These are phyloP conservation scores for Rutstroemia sydowiana DNA, from an alignment of 2,329 filamentous ascomycete species.

Conservation along the genomic window DNA sequence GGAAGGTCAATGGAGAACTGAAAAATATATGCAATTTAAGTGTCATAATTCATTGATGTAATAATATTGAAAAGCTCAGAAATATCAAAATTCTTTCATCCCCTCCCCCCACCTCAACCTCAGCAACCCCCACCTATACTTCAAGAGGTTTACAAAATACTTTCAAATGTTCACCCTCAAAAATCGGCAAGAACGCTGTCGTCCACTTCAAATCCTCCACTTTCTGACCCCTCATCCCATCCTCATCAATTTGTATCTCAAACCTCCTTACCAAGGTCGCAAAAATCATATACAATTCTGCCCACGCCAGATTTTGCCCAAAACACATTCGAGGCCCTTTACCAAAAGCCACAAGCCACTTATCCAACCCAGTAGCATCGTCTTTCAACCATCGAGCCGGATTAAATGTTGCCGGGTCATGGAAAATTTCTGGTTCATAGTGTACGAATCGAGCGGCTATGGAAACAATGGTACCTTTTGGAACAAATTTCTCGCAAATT, in stretches of 20 bases:
- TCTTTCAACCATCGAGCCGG: conserved; percentile 19
- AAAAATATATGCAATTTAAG: too few species aligned
- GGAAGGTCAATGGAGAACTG: too few species aligned
- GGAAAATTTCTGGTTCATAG: conserved; percentile 20
- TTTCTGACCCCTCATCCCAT: conserved; percentile 19
- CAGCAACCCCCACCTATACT: background rate
- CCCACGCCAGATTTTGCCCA: conserved; percentile 23
- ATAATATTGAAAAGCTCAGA: too few species aligned
- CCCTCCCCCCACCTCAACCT: background rate
- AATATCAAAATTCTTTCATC: too few species aligned
- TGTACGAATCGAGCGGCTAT: conserved; percentile 22
- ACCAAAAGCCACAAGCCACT: conserved; percentile 35
- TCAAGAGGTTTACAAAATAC: conserved; percentile 17
- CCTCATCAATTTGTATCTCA: conserved; percentile 23
- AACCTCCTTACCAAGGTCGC: conserved; percentile 30
- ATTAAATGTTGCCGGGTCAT: conserved; percentile 16
- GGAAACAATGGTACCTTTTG: conserved; percentile 27
- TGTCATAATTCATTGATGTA: too few species aligned
- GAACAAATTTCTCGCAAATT: background rate
- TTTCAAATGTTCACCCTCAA: conserved; percentile 18
- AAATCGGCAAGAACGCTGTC: conserved; percentile 24
- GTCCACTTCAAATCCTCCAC: conserved; percentile 27
- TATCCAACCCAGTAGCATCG: conserved; percentile 2
- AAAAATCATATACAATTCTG: conserved; percentile 30
- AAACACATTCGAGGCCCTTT: conserved; percentile 36